Evolutionary conservation across 768 basidiomycete species (phyloP), one percentile per base, ranked within the genome.

Genomic region (Tricholoma bakamatsutake): DNA sequence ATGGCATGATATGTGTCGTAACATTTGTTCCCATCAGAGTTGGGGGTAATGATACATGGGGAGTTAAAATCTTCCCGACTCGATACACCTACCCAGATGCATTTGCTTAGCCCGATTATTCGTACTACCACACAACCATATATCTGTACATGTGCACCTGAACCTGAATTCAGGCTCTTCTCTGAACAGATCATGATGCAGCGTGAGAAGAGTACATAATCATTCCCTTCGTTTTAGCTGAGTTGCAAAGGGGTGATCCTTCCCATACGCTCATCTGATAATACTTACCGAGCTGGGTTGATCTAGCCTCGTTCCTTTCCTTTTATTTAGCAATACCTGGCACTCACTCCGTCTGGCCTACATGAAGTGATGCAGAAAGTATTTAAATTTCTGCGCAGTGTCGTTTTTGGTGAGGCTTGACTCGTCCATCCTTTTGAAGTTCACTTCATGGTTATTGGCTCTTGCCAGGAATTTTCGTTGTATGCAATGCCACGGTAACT

Each of bases 401-500:
- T 81, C 57, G 73, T 83, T 56, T 84, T 88, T 65, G 80, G 88
- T 87, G 55, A 50, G 80, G 65, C 34, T 39, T 21, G 11, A 1
- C 12, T 3, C 7, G 40, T 11, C 27, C 28, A 40, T 21, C 5
- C 39, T 21, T 45, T 11, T 30, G 52, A 37, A 27, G 30, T 27
- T 42, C 24, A 5, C 52, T 46, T 50, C 51, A 52, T 31, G 28
- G 10, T 57, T 62, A 54, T 48, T 60, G n/a, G 50, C 34, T 18
- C 47, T 2, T 15, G 42, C 30, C 58, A 90, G 87, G 71, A 63
- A 58, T 81, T 46, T 84, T 86, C 67, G 76, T 83, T 60, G 66
- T 81, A 59, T 88, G 80, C 68, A 86, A 80, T 72, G 83, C 85
- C 47, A 73, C 87, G 61, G 75, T 82, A 54, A 80, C 82, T 57